Evolutionary conservation across 257 asterid species (phyloP).

Genomic region (Fraxinus cuspidata): DNA sequence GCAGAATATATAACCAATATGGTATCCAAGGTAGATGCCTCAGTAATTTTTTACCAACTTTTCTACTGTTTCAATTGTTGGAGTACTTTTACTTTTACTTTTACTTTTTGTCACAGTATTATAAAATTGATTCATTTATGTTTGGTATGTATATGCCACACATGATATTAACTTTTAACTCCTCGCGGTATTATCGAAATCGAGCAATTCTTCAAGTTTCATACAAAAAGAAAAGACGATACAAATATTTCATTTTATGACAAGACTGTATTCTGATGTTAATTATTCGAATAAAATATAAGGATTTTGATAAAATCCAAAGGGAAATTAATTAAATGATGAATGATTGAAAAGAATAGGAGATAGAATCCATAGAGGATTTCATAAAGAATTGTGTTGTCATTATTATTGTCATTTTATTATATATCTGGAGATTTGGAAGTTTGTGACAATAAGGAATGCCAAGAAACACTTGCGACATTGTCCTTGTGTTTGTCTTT

Average conservation of each 20-base stretch:
- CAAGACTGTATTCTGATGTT: too few relatives aligned
- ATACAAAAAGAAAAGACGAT: too few relatives aligned
- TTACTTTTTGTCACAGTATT: not conserved
- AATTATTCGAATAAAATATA: not conserved
- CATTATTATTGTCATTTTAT: conserved; percentile 29
- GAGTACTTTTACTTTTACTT: not conserved
- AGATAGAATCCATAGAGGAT: conserved; percentile 51
- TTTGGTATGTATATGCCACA: not conserved
- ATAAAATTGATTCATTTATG: not conserved
- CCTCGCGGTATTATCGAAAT: not conserved
- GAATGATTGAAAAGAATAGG: conserved; percentile 39
- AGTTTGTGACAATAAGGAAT: conserved; percentile 30
- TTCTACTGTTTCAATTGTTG: not conserved
- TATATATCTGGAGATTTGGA: conserved; percentile 54
- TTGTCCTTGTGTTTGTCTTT: conserved; percentile 49
- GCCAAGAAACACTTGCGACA: conserved; percentile 34
- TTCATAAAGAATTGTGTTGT: conserved; percentile 2
- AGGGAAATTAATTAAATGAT: conserved; percentile 29
- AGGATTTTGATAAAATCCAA: conserved; percentile 3
- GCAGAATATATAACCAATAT: not conserved
- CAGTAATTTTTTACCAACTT: not conserved
- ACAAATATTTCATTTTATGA: too few relatives aligned
- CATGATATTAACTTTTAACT: not conserved
- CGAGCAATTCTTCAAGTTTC: too few relatives aligned
- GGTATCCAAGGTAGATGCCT: conserved; percentile 27